Conservation (phyloP, 192 early-diverging fungal species). For the Backusella psychrophila region DNA sequence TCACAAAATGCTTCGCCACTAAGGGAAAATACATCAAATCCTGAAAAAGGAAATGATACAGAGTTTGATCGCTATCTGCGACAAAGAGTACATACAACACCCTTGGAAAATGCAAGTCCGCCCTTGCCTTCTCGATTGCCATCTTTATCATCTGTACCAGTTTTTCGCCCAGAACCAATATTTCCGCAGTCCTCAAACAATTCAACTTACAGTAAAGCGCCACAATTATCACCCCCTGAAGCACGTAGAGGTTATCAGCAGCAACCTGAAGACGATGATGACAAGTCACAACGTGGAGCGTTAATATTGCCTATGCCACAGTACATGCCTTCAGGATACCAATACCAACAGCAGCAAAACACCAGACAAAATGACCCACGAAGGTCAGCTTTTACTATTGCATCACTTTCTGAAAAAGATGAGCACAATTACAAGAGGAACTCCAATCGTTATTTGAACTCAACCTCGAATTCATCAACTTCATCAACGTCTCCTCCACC, state of each 20-base stretch:
- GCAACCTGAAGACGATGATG: background rate
- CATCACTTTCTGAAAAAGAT: background rate
- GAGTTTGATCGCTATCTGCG: conserved; percentile 23
- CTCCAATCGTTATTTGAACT: background rate
- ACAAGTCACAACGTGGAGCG: background rate
- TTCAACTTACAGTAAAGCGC: background rate
- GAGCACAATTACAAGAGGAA: background rate
- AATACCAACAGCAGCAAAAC: conserved; percentile 3
- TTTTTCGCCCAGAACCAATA: conserved; percentile 10
- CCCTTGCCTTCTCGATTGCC: conserved; percentile 5
- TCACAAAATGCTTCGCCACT: conserved; percentile 5
- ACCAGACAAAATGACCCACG: background rate
- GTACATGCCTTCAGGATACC: background rate
- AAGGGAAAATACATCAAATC: background rate
- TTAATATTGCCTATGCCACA: background rate
- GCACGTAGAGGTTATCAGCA: background rate
- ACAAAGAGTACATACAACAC: conserved; percentile 7
- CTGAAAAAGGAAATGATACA: conserved; percentile 11
- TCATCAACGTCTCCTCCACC: background rate
- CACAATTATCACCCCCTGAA: background rate
- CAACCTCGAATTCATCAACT: conserved; percentile 7
- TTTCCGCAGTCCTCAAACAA: background rate
- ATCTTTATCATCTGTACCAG: background rate
- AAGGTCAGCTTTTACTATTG: conserved; percentile 11
- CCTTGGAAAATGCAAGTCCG: background rate